Base-by-base conservation (phyloP, 768 basidiomycete species). In the Coprinellus aureogranulatus region DNA sequence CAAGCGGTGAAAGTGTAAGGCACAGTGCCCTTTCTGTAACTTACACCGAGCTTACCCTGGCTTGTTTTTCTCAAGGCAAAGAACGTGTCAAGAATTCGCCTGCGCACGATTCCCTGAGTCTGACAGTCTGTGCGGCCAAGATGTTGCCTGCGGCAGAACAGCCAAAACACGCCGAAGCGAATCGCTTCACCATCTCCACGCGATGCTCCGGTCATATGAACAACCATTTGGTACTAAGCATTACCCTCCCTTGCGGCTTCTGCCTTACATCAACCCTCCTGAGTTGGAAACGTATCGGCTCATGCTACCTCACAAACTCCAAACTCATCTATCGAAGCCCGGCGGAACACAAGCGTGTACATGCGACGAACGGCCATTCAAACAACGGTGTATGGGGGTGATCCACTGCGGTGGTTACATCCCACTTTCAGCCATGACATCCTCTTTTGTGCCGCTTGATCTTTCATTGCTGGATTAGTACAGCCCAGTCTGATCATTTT, bases 311-410 rank as follows among this genome's bases (percentile, higher is more conserved):
- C 11, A 8, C 50, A 39, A 52, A 20, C 31, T n/a, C n/a, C 27
- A 52, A 12, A 25, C 6, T 37, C 50, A 52, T 34, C 30, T 20
- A n/a, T 39, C 22, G n/a, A 52, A 22, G 47, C 31, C n/a, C 30
- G 30, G 31, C 22, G 8, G 50, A 30, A 22, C 27, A 26, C 23
- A 25, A 25, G 12, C 8, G n/a, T 52, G n/a, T 20, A 16, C 50
- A 52, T 52, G 31, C 30, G 34, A 52, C 30, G 39, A 20, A n/a
- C 14, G 11, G 16, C 25, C 47, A 27, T 27, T 28, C 28, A 28
- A 28, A 28, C 48, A 90, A 83, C 62, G 93, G 92, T n/a, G 91
- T 94, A 75, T 80, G 91, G 90, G 59, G 83, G 64, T n/a, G 42
- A 45, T 55, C 22, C 42, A n/a, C 27, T 26, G 50, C 25, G 50